phyloP scores from a whole-genome alignment of 805 yeast genomes.

The Suhomyces sp. region DNA sequence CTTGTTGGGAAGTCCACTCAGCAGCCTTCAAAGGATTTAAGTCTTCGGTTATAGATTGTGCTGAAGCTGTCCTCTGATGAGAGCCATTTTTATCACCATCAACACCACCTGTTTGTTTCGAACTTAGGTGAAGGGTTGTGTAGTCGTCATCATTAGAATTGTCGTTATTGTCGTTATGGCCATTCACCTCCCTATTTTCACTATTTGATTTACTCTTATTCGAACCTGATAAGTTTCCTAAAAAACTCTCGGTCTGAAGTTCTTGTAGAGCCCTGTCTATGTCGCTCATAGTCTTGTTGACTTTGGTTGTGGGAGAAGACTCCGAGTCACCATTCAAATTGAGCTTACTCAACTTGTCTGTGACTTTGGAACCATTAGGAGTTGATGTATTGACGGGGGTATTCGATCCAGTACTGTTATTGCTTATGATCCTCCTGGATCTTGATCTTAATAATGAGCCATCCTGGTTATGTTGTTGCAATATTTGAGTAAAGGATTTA shows the following conservation, averaged over 20 bases:
- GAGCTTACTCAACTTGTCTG: conserved; percentile 8
- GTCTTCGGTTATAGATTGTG: conserved; percentile 16
- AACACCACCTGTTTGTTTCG: background rate
- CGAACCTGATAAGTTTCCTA: conserved; percentile 1
- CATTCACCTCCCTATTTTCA: background rate
- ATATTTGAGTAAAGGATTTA: conserved; percentile 72
- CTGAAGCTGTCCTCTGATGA: conserved; percentile 9
- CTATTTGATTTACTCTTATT: background rate
- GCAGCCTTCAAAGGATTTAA: conserved; percentile 49
- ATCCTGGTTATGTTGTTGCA: conserved; percentile 11
- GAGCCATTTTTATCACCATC: background rate
- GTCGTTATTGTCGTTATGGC: background rate
- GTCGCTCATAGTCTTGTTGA: conserved; percentile 59
- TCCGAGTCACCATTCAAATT: conserved; percentile 2
- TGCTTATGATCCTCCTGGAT: conserved; percentile 45
- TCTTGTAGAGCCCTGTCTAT: conserved; percentile 73
- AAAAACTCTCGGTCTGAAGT: conserved; percentile 34
- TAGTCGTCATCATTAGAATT: background rate
- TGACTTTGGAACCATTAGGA: conserved; percentile 4
- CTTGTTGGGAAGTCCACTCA: conserved; percentile 85
- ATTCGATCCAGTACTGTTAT: conserved; percentile 5
- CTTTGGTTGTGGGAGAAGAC: conserved; percentile 17
- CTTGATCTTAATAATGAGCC: conserved; percentile 45
- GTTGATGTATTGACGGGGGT: background rate
- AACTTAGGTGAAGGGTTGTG: background rate